These are phyloP conservation scores for Saccharomyces hybrid DNA, from an alignment of 1,139 yeast genomes.

Conservation along the genomic window DNA sequence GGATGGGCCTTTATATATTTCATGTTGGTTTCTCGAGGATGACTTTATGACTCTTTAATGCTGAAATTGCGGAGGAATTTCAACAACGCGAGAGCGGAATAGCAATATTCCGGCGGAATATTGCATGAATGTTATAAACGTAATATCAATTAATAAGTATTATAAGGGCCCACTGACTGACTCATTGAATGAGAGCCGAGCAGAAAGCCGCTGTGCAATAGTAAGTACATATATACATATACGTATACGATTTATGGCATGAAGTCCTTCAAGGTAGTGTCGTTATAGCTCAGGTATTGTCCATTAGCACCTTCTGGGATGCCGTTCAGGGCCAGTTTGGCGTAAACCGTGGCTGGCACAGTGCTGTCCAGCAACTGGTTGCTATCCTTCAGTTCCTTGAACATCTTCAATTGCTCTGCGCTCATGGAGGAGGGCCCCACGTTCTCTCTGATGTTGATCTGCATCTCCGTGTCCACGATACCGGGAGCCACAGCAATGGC, in stretches of 20 bases:
- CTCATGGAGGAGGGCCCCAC: slow-evolving; percentile 49
- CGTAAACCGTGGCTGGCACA: slow-evolving; percentile 63
- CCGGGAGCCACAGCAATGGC: slow-evolving; percentile 84
- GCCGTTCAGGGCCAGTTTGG: slow-evolving; percentile 56
- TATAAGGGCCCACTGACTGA: no score
- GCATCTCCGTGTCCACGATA: slow-evolving; percentile 87
- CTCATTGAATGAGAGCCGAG: no score
- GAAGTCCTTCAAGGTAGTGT: slow-evolving; percentile 30
- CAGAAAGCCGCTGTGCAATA: no score
- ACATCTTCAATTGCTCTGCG: slow-evolving; percentile 46
- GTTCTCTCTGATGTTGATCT: slow-evolving; percentile 57
- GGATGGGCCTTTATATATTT: background rate
- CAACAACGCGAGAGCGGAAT: background rate
- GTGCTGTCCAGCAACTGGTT: slow-evolving; percentile 53
- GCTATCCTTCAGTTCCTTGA: slow-evolving; percentile 47
- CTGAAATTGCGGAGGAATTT: background rate
- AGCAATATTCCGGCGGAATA: background rate
- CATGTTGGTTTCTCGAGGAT: background rate
- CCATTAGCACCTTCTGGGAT: slow-evolving; percentile 53
- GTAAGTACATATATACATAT: no score
- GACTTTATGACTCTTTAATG: background rate
- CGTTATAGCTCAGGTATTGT: slow-evolving; percentile 53
- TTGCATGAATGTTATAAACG: no score
- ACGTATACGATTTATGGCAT: background rate
- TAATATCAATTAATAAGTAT: no score